Percentiles rank a stretch among this genome's conserved stretches.
phyloP scores from a whole-genome alignment of 148 eudicot species.

The Agrostemma githago region DNA sequence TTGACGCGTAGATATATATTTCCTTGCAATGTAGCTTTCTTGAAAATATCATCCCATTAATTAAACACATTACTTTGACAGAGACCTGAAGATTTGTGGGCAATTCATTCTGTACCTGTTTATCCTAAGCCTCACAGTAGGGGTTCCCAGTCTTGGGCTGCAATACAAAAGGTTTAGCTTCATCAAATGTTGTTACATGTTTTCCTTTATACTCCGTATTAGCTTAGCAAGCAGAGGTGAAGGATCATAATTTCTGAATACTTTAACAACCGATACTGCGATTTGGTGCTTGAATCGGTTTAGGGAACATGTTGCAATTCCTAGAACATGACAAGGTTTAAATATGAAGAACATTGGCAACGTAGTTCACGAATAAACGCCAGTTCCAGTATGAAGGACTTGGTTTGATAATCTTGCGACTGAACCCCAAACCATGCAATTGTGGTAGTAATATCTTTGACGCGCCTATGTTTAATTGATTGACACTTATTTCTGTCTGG shows the following conservation, averaged over 20 bases:
- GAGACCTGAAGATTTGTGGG: conserved; percentile 98
- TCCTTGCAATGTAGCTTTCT: background rate
- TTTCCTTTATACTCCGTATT: background rate
- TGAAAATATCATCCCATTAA: background rate
- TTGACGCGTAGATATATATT: background rate
- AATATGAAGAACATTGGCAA: no score
- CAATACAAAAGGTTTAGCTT: conserved; percentile 72
- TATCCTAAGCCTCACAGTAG: conserved; percentile 79
- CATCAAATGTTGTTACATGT: background rate
- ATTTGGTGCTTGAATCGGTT: no score
- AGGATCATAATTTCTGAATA: background rate
- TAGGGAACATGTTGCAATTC: no score
- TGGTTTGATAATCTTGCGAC: background rate
- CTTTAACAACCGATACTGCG: no score
- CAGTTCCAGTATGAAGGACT: no score
- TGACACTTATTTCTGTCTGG: conserved; percentile 11
- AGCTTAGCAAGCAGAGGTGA: background rate
- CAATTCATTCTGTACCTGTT: conserved; percentile 82
- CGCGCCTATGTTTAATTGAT: conserved; percentile 8
- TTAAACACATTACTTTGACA: conserved; percentile 28
- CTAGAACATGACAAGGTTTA: no score
- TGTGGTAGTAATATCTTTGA: background rate
- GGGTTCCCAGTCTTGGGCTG: conserved; percentile 65
- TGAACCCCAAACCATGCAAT: background rate
- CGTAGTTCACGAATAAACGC: no score